A percentile compares a stretch with the other conserved stretches of the same genome.
phyloP scores from a whole-genome alignment of 2,329 filamentous ascomycete species.

The Orbilia oligospora region DNA sequence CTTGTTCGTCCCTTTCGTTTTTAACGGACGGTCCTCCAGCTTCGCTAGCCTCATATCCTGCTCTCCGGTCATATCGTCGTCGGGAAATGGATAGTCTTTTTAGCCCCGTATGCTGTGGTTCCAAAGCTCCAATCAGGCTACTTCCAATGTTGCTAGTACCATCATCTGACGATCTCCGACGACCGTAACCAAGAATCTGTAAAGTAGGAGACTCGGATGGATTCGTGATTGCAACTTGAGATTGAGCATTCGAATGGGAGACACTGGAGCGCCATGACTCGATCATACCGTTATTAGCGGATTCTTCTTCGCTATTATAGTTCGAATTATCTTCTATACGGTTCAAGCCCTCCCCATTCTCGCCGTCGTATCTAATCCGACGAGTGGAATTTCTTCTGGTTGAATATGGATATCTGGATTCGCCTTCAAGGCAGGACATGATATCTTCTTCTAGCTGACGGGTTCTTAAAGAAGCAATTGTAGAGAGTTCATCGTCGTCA shows the following conservation, averaged over 20 bases:
- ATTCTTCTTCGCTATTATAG: not conserved
- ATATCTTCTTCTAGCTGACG: slow-evolving; percentile 28
- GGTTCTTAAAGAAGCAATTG: not conserved
- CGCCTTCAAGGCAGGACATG: not conserved
- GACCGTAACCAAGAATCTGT: not conserved
- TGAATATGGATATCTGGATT: not conserved
- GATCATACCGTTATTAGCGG: not conserved
- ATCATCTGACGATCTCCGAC: not conserved
- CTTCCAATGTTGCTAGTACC: not conserved
- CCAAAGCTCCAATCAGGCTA: not conserved
- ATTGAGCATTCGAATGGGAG: not conserved
- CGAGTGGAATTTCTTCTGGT: not conserved
- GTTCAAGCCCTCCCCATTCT: not conserved
- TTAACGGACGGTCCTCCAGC: not conserved
- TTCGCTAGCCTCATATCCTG: not conserved
- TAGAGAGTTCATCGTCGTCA: slow-evolving; percentile 32
- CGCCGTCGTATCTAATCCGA: slow-evolving; percentile 27
- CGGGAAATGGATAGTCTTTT: slow-evolving; percentile 19
- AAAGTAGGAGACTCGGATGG: not conserved
- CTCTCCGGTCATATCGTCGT: not conserved
- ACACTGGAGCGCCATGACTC: slow-evolving; percentile 7
- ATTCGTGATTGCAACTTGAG: not conserved
- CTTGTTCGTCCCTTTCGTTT: slow-evolving; percentile 10
- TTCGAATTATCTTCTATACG: not conserved
- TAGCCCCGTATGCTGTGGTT: slow-evolving; percentile 19